Percentiles rank a stretch among this genome's conserved stretches.
Conservation (phyloP, 768 basidiomycete genomes). For the Tubosaeta sp. region DNA sequence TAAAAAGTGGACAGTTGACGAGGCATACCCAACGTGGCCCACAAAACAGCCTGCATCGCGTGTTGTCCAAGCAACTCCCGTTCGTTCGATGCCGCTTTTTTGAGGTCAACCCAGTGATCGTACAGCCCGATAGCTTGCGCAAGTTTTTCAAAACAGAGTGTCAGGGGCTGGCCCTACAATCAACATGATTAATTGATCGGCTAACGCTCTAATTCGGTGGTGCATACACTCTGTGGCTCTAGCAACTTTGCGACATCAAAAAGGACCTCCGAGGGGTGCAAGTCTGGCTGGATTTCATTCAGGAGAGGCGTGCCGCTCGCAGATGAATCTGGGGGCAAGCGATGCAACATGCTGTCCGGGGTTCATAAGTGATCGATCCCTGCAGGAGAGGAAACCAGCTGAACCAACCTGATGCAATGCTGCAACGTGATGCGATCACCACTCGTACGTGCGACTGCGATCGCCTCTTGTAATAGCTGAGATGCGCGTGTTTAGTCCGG, state of each 20-base stretch:
- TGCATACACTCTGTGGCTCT: constrained; percentile 53
- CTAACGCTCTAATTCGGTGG: neutral
- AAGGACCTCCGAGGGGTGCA: constrained; percentile 73
- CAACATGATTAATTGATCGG: constrained; percentile 10
- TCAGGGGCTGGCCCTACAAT: constrained; percentile 63
- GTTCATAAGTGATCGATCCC: constrained; percentile 11
- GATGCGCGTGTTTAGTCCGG: constrained; percentile 2
- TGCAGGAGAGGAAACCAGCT: neutral
- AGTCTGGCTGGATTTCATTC: constrained; percentile 71
- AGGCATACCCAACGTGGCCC: constrained; percentile 61
- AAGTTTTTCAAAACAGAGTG: constrained; percentile 64
- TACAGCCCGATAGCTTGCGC: constrained; percentile 62
- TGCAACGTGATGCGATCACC: constrained; percentile 71
- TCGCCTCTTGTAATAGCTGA: constrained; percentile 72
- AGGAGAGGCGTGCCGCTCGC: constrained; percentile 45
- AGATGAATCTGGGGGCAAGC: constrained; percentile 48
- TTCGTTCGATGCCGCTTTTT: constrained; percentile 45
- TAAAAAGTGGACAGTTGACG: neutral
- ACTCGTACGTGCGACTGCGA: constrained; percentile 67
- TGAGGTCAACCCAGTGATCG: constrained; percentile 66
- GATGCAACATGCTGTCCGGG: constrained; percentile 58
- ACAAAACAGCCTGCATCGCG: constrained; percentile 67
- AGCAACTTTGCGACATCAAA: constrained; percentile 77
- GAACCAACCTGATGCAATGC: constrained; percentile 68
- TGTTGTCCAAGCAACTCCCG: constrained; percentile 70